These are phyloP conservation scores for Colletotrichum tropicale DNA, from an alignment of 2,329 filamentous ascomycete genomes.

Conservation along the genomic window DNA sequence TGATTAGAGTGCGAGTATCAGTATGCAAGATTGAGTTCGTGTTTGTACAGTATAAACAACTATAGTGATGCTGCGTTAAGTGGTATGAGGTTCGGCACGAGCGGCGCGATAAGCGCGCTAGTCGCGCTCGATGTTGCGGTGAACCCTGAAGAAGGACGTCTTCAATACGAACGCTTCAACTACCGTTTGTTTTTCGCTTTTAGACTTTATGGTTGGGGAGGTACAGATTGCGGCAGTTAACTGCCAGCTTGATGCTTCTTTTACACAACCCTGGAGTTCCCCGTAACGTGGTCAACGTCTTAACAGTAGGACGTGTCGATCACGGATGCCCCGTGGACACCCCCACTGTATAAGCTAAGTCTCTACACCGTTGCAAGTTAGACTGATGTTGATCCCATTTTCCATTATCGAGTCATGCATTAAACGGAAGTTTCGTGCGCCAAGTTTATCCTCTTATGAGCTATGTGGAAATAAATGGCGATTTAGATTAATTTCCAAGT, in stretches of 20 bases:
- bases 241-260: not conserved
- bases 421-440: not conserved
- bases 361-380: not conserved
- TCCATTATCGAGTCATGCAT: not conserved
- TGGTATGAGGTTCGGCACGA: not conserved
- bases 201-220: not conserved
- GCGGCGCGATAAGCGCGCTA: not conserved
- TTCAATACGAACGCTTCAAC: not conserved
- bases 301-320: not conserved
- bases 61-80: not conserved
- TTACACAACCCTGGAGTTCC: not conserved
- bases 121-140: not conserved
- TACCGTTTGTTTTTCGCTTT: not conserved
- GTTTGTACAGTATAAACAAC: not conserved
- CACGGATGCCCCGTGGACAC: not conserved
- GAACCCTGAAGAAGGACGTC: not conserved
- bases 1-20: not conserved
- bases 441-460: not conserved
- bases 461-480: not conserved
- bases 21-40: not conserved
- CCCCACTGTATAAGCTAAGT: not conserved
- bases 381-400: not conserved
- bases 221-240: not conserved
- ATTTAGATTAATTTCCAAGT: not conserved
- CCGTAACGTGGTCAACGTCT: not conserved